Evolutionary conservation across 2,329 filamentous ascomycete species (phyloP).

Genomic region (Diaporthe sp.): DNA sequence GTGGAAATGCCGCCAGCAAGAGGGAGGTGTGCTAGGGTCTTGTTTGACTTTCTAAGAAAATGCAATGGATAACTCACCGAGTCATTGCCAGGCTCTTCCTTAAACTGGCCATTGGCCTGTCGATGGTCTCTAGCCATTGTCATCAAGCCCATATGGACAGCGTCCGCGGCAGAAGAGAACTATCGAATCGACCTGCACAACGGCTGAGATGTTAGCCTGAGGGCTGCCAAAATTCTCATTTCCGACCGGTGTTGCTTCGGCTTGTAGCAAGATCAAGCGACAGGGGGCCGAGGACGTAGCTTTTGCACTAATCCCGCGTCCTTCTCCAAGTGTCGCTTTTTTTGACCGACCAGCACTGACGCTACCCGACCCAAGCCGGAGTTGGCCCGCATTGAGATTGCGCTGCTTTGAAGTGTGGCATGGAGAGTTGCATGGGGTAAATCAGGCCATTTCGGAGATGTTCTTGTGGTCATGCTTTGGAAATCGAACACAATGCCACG

Average conservation of each 20-base stretch:
- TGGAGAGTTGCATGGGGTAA: neutral
- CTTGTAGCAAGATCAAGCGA: neutral
- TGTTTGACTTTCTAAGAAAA: constrained; percentile 27
- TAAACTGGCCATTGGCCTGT: constrained; percentile 54
- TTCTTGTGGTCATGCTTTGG: neutral
- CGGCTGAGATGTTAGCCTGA: constrained; percentile 27
- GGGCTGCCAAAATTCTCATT: neutral
- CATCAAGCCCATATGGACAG: constrained; percentile 49
- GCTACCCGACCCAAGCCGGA: neutral
- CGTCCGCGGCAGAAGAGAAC: constrained; percentile 31
- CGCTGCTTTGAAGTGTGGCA: neutral
- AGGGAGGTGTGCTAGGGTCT: constrained; percentile 15
- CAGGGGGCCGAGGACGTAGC: constrained; percentile 8
- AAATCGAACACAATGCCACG: neutral
- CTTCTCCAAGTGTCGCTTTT: constrained; percentile 8
- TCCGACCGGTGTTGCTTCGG: constrained; percentile 18
- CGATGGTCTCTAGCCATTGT: constrained; percentile 57
- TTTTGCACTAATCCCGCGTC: constrained; percentile 17
- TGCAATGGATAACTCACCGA: constrained; percentile 48
- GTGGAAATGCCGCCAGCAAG: neutral
- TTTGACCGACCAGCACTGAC: constrained; percentile 1
- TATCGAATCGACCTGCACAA: constrained; percentile 28
- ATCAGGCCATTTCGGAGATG: neutral
- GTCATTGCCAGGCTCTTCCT: constrained; percentile 53
- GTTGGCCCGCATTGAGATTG: neutral